These are phyloP conservation scores for Scedosporium apiospermum DNA, from an alignment of 2,329 filamentous ascomycete genomes.

Conservation along the genomic window DNA sequence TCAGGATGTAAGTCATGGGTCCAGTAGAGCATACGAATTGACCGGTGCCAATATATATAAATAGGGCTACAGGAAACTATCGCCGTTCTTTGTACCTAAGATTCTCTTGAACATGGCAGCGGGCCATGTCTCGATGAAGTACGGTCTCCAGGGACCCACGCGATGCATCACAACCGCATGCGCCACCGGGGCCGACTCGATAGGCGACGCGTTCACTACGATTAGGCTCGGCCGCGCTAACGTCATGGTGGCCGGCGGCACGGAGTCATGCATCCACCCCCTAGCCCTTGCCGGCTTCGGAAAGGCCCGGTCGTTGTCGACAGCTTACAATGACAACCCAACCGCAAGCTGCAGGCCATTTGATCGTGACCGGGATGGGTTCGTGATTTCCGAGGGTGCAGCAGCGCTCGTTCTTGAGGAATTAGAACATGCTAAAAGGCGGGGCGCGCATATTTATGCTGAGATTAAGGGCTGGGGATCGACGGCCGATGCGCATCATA, in stretches of 20 bases:
- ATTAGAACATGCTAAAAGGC: conserved; percentile 71
- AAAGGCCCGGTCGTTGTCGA: conserved; percentile 75
- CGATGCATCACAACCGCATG: conserved; percentile 91
- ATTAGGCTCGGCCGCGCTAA: conserved; percentile 86
- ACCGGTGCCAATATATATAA: conserved; percentile 6
- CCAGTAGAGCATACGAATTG: neutral
- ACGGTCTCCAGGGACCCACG: conserved; percentile 84
- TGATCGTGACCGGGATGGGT: conserved; percentile 68
- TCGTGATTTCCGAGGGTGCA: conserved; percentile 88
- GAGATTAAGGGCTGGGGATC: conserved; percentile 84
- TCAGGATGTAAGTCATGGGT: conserved; percentile 46
- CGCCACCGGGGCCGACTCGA: conserved; percentile 88
- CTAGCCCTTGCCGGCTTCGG: conserved; percentile 88
- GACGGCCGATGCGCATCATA: conserved; percentile 84
- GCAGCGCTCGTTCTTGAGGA: conserved; percentile 85
- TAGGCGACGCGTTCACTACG: conserved; percentile 88
- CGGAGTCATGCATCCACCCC: conserved; percentile 93
- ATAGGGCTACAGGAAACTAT: conserved; percentile 86
- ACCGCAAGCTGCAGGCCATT: conserved; percentile 73
- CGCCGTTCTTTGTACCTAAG: conserved; percentile 85
- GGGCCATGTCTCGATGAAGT: conserved; percentile 87
- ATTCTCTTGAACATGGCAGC: conserved; percentile 92
- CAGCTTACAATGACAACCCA: conserved; percentile 66
- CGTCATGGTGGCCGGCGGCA: conserved; percentile 92
- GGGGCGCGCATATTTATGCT: conserved; percentile 77